Conservation (phyloP, 768 basidiomycete genomes). For the Pholiota molesta region DNA sequence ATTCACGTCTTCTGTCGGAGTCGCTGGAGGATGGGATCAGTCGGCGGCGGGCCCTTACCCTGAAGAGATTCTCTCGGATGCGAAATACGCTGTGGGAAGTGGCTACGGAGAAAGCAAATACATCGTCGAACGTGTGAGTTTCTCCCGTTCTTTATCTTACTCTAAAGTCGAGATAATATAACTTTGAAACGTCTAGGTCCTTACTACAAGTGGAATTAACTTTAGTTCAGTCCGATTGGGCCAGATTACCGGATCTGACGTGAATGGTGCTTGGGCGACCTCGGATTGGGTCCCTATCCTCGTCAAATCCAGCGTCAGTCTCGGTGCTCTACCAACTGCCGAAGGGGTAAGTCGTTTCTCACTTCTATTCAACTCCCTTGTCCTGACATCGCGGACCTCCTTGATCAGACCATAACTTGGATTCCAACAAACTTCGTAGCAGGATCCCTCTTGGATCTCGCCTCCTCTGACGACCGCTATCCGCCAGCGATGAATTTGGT, state of each 20-base stretch:
- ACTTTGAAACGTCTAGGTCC: constrained; percentile 28
- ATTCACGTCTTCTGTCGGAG: constrained; percentile 44
- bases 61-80: constrained; percentile 23
- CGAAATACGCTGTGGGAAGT: constrained; percentile 25
- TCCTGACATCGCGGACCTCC: neutral
- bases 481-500: constrained; percentile 7
- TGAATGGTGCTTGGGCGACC: constrained; percentile 40
- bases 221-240: constrained; percentile 39
- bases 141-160: neutral
- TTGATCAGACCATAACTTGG: constrained; percentile 10
- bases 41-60: constrained; percentile 23
- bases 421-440: constrained; percentile 7
- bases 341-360: constrained; percentile 29
- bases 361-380: too few relatives aligned
- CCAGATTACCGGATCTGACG: constrained; percentile 36
- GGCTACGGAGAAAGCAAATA: constrained; percentile 47
- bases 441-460: constrained; percentile 3
- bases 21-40: constrained; percentile 33
- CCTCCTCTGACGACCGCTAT: neutral
- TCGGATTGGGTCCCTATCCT: constrained; percentile 44
- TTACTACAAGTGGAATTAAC: constrained; percentile 31
- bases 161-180: neutral
- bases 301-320: constrained; percentile 27
- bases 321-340: constrained; percentile 33
- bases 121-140: constrained; percentile 29